Conservation (phyloP, 305 asterid genomes). For the Fraxinus latifolia region DNA sequence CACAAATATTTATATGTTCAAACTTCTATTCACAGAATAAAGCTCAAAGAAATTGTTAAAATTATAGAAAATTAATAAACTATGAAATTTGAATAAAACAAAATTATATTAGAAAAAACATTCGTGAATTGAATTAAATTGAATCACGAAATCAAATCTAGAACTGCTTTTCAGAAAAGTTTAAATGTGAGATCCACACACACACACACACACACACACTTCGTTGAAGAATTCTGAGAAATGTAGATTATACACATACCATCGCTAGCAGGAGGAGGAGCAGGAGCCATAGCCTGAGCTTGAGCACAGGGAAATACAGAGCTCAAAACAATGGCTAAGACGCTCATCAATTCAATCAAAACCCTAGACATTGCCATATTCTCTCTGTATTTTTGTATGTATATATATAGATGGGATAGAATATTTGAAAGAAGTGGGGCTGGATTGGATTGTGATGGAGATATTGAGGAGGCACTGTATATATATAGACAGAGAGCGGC, state of each 20-base stretch:
- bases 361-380: slow-evolving; percentile 20
- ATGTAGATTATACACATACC: slow-evolving; percentile 18
- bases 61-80: neutral
- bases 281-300: slow-evolving; percentile 42
- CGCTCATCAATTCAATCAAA: slow-evolving; percentile 19
- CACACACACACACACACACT: neutral
- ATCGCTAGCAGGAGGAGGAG: slow-evolving; percentile 48
- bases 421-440: neutral
- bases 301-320: slow-evolving; percentile 25
- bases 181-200: neutral
- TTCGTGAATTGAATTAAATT: neutral
- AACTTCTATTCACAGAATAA: neutral
- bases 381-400: neutral
- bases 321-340: slow-evolving; percentile 20
- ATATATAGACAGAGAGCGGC: neutral
- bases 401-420: neutral
- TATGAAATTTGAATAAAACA: neutral
- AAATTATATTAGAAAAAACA: neutral
- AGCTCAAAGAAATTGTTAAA: neutral
- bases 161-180: neutral
- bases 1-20: neutral
- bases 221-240: neutral
- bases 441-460: neutral
- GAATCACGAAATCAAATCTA: neutral
- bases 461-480: neutral